These are phyloP conservation scores for Fusarium zealandicum DNA, from an alignment of 2,329 filamentous ascomycete species.

Conservation along the genomic window DNA sequence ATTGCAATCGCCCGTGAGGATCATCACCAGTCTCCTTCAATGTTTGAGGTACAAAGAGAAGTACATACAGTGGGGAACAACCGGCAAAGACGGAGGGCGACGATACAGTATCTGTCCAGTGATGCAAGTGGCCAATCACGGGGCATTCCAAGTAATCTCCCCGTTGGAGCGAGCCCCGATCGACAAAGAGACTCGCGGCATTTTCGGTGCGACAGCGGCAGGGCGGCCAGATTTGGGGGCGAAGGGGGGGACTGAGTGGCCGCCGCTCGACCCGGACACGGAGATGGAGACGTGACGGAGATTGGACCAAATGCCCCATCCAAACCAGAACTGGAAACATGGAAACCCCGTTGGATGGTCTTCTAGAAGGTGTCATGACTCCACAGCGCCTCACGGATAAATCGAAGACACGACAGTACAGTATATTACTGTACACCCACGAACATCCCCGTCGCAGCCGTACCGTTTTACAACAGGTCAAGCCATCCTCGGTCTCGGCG, in stretches of 20 bases:
- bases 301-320: slow-evolving; percentile 16
- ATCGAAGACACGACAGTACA: too few species aligned
- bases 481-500: slow-evolving; percentile 2
- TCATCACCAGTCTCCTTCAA: slow-evolving; percentile 11
- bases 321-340: slow-evolving; percentile 22
- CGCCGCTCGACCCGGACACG: not conserved
- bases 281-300: slow-evolving; percentile 8
- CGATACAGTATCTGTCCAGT: slow-evolving; percentile 21
- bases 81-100: slow-evolving; percentile 33
- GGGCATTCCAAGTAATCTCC: slow-evolving; percentile 24
- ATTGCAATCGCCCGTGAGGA: slow-evolving; percentile 7
- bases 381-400: slow-evolving; percentile 14
- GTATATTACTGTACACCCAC: too few species aligned
- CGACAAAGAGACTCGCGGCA: slow-evolving; percentile 24
- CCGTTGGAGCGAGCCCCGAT: slow-evolving; percentile 29
- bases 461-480: slow-evolving; percentile 9
- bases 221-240: slow-evolving; percentile 13
- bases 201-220: slow-evolving; percentile 10
- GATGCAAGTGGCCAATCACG: slow-evolving; percentile 25
- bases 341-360: slow-evolving; percentile 20
- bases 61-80: slow-evolving; percentile 8
- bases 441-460: not conserved
- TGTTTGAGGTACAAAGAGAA: slow-evolving; percentile 11
- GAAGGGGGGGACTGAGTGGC: slow-evolving; percentile 6
- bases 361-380: slow-evolving; percentile 37